A percentile compares a stretch with the other conserved stretches of the same genome.
Evolutionary conservation across 768 basidiomycete genomes (phyloP).

Genomic region (Ramaria sp.): DNA sequence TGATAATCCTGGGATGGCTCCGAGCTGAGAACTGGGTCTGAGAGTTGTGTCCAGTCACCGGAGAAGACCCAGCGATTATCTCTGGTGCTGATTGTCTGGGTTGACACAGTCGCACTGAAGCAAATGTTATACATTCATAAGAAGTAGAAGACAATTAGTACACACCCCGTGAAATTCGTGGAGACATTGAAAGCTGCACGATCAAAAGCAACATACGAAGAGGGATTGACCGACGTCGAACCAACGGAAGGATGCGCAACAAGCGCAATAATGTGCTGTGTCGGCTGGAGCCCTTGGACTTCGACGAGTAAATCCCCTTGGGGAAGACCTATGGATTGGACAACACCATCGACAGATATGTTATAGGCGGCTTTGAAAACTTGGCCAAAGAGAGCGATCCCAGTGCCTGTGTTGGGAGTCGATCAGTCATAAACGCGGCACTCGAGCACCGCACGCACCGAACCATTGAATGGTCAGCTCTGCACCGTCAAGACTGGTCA

Average conservation of each 20-base stretch:
- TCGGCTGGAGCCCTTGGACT: slow-evolving; percentile 5
- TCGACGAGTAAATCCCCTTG: neutral
- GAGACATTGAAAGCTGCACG: slow-evolving; percentile 38
- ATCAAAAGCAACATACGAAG: slow-evolving; percentile 41
- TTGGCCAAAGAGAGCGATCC: slow-evolving; percentile 7
- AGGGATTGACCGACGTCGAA: slow-evolving; percentile 19
- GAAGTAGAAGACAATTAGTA: slow-evolving; percentile 1
- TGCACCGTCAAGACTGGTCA: slow-evolving; percentile 51
- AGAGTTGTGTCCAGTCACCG: neutral
- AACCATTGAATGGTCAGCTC: slow-evolving; percentile 47
- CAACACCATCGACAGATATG: neutral
- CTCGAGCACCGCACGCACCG: slow-evolving; percentile 32
- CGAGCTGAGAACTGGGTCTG: neutral
- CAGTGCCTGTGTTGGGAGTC: slow-evolving; percentile 12
- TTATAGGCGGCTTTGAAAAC: neutral
- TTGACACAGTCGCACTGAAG: slow-evolving; percentile 25
- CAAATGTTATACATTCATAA: slow-evolving; percentile 11
- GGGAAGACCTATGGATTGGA: neutral
- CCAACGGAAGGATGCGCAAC: slow-evolving; percentile 27
- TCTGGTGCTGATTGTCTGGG: slow-evolving; percentile 32
- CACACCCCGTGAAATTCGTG: slow-evolving; percentile 25
- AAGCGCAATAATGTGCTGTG: slow-evolving; percentile 45
- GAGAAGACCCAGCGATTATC: neutral
- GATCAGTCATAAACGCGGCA: neutral
- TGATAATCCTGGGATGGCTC: neutral